Conservation (phyloP, 257 asterid species). For the Nicotiana benthamiana region DNA sequence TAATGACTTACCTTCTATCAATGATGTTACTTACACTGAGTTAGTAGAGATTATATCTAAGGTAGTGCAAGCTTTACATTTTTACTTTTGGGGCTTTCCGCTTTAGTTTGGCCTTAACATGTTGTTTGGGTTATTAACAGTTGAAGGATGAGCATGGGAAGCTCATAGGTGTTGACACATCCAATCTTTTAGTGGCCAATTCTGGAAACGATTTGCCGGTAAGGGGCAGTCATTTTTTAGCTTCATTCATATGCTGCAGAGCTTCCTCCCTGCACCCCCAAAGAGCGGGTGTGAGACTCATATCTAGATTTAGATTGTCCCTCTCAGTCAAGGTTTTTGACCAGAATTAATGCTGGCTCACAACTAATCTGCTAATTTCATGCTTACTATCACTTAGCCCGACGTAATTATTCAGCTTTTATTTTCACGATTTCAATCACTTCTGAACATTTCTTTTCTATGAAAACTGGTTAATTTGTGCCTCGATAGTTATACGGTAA, state of each 20-base stretch:
- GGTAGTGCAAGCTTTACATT: conserved; percentile 32
- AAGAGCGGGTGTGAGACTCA: not conserved
- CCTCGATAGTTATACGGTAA: no score
- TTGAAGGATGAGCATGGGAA: conserved; percentile 80
- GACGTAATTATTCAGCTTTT: not conserved
- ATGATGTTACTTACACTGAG: conserved; percentile 77
- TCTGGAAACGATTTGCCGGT: conserved; percentile 97
- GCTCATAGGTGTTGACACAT: conserved; percentile 76
- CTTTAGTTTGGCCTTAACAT: conserved; percentile 19
- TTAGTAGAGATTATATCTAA: conserved; percentile 64
- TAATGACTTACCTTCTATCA: conserved; percentile 91
- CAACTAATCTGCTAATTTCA: not conserved
- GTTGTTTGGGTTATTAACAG: conserved; percentile 26
- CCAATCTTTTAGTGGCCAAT: conserved; percentile 78
- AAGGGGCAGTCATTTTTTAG: conserved; percentile 25
- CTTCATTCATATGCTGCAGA: not conserved
- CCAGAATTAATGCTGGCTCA: not conserved
- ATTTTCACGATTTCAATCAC: no score
- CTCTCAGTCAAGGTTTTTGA: not conserved
- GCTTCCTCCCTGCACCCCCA: not conserved
- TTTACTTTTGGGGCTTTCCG: not conserved
- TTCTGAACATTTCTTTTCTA: not conserved
- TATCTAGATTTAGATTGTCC: not conserved
- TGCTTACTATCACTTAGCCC: not conserved
- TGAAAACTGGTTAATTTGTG: not conserved